Percentiles rank a stretch among this genome's conserved stretches.
phyloP scores from a whole-genome alignment of 2,329 filamentous ascomycete species.

The Aspergillus piperis region DNA sequence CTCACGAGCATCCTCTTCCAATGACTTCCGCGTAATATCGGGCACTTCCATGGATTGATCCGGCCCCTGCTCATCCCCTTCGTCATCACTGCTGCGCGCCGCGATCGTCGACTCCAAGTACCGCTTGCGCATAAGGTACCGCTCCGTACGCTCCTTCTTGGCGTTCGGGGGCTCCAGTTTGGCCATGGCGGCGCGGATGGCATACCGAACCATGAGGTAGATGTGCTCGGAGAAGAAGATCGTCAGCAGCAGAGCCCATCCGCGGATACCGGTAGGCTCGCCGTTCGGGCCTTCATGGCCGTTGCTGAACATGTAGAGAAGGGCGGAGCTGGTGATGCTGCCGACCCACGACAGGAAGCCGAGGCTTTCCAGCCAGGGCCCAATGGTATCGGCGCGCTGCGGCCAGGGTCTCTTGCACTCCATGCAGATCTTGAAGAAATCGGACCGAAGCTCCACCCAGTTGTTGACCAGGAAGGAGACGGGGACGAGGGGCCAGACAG shows the following conservation, averaged over 20 bases:
- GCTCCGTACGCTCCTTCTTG: constrained; percentile 79
- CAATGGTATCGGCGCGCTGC: constrained; percentile 88
- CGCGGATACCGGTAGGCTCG: constrained; percentile 63
- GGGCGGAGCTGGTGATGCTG: constrained; percentile 80
- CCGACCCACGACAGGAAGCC: constrained; percentile 92
- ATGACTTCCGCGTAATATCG: constrained; percentile 37
- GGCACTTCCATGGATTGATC: constrained; percentile 21
- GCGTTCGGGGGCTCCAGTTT: constrained; percentile 84
- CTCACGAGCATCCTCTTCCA: constrained; percentile 47
- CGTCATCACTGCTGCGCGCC: constrained; percentile 26
- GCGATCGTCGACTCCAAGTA: constrained; percentile 60
- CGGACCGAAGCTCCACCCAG: constrained; percentile 91
- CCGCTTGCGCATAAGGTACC: constrained; percentile 76
- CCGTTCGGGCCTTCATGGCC: constrained; percentile 53
- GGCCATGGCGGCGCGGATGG: constrained; percentile 69
- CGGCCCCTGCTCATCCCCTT: constrained; percentile 17
- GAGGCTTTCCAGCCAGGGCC: constrained; percentile 87
- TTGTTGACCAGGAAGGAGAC: constrained; percentile 93
- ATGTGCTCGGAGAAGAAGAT: constrained; percentile 87
- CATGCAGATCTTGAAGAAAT: constrained; percentile 92
- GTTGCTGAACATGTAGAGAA: constrained; percentile 85
- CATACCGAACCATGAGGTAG: constrained; percentile 76
- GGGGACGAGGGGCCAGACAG: constrained; percentile 88
- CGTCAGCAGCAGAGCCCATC: constrained; percentile 77
- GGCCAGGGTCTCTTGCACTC: constrained; percentile 88